Evolutionary conservation across 495 filamentous ascomycete species (phyloP).

Genomic region (Friedmanniomyces endolithicus): DNA sequence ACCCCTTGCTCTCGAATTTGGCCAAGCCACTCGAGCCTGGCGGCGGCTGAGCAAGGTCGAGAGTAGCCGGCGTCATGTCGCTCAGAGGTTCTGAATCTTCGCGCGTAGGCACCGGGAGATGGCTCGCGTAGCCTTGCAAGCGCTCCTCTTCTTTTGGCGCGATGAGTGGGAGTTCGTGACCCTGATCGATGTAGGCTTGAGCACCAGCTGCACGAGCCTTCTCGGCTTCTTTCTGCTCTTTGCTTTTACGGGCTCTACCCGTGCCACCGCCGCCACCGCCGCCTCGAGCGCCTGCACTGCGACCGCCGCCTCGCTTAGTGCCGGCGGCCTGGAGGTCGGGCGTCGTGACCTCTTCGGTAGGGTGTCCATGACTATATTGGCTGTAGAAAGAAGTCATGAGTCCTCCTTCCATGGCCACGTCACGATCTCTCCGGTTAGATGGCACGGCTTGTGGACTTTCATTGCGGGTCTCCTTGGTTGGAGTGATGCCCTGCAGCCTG

Average conservation of each 20-base stretch:
- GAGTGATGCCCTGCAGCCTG: constrained; percentile 70
- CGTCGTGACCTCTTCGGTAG: constrained; percentile 20
- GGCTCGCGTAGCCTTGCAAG: constrained; percentile 25
- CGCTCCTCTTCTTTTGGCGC: constrained; percentile 54
- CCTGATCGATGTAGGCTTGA: constrained; percentile 70
- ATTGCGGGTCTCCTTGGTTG: constrained; percentile 59
- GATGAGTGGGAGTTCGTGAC: constrained; percentile 56
- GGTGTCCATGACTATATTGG: constrained; percentile 38
- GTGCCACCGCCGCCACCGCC: constrained; percentile 44
- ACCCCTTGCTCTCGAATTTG: constrained; percentile 49
- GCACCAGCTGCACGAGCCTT: constrained; percentile 86
- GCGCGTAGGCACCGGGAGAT: constrained; percentile 9
- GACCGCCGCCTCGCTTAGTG: background rate
- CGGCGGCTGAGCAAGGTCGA: constrained; percentile 11
- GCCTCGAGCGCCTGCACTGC: constrained; percentile 53
- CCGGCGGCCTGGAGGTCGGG: background rate
- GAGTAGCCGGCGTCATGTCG: constrained; percentile 7
- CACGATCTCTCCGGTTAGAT: constrained; percentile 9
- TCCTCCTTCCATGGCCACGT: constrained; percentile 67
- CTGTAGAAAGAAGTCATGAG: constrained; percentile 74
- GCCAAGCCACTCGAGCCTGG: constrained; percentile 15
- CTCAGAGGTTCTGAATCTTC: constrained; percentile 21
- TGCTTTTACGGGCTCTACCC: constrained; percentile 65
- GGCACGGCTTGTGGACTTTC: constrained; percentile 58
- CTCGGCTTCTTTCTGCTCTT: constrained; percentile 92